These are phyloP conservation scores for Pseudogymnoascus sp. DNA, from an alignment of 2,329 filamentous ascomycete genomes.

Conservation along the genomic window DNA sequence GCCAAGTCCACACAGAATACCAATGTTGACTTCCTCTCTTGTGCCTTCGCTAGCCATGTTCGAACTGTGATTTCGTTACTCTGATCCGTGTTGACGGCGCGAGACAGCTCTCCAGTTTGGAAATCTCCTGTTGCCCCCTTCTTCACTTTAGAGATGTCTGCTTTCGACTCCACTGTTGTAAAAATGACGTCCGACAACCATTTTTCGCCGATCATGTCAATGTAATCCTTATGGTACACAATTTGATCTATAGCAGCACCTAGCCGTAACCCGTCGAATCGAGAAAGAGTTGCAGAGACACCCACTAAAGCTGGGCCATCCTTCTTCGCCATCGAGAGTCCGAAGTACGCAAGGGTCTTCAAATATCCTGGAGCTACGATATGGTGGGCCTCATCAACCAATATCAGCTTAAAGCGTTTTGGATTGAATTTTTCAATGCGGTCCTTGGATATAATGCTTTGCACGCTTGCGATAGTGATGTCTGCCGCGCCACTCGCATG, in stretches of 20 bases:
- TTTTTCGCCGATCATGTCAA: slow-evolving; percentile 78
- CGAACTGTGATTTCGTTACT: slow-evolving; percentile 80
- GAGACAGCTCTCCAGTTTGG: slow-evolving; percentile 66
- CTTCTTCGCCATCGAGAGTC: slow-evolving; percentile 47
- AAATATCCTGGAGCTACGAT: slow-evolving; percentile 82
- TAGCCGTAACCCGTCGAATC: slow-evolving; percentile 76
- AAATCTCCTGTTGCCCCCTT: slow-evolving; percentile 70
- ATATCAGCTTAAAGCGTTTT: slow-evolving; percentile 71
- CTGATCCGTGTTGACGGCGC: slow-evolving; percentile 71
- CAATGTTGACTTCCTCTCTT: slow-evolving; percentile 70
- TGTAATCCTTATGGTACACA: slow-evolving; percentile 83
- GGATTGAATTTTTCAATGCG: slow-evolving; percentile 81
- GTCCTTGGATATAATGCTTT: slow-evolving; percentile 70
- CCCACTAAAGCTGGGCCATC: slow-evolving; percentile 67
- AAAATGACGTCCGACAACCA: slow-evolving; percentile 92
- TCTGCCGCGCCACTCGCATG: slow-evolving; percentile 76
- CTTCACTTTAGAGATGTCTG: slow-evolving; percentile 65
- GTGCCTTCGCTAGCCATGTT: slow-evolving; percentile 74
- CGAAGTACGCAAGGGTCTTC: slow-evolving; percentile 69
- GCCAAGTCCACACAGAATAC: slow-evolving; percentile 89
- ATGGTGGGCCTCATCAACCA: slow-evolving; percentile 96
- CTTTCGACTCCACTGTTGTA: slow-evolving; percentile 80
- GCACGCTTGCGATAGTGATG: slow-evolving; percentile 87
- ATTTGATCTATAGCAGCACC: slow-evolving; percentile 88
- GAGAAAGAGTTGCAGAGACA: slow-evolving; percentile 72